Evolutionary conservation across 495 filamentous ascomycete species (phyloP).

Genomic region (Coniosporium apollinis): DNA sequence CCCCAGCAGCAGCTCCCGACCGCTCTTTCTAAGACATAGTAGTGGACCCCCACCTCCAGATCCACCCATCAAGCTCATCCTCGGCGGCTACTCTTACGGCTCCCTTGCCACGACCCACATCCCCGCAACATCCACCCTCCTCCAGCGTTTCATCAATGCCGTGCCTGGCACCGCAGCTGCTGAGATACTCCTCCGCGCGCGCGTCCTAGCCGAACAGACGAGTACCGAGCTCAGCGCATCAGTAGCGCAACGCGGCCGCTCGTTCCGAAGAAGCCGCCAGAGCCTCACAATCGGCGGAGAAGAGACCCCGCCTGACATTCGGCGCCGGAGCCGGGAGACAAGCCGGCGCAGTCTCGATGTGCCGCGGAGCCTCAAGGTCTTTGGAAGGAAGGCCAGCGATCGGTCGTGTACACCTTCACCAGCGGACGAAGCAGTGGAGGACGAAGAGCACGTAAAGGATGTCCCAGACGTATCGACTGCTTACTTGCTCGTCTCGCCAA

Average conservation of each 20-base stretch:
- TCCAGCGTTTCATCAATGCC: conserved; percentile 38
- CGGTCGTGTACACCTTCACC: too few relatives aligned
- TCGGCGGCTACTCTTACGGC: conserved; percentile 87
- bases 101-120: conserved; percentile 61
- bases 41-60: background rate
- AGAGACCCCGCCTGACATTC: conserved; percentile 15
- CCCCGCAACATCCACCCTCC: conserved; percentile 40
- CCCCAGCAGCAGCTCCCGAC: background rate
- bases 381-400: conserved; percentile 20
- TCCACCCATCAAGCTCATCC: conserved; percentile 28
- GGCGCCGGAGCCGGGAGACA: conserved; percentile 16
- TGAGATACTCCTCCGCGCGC: conserved; percentile 51
- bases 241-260: background rate
- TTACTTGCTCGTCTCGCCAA: conserved; percentile 71
- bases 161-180: conserved; percentile 35
- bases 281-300: conserved; percentile 20
- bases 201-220: conserved; percentile 39
- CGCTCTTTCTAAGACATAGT: too few relatives aligned
- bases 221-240: conserved; percentile 17
- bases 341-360: conserved; percentile 12
- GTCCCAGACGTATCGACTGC: conserved; percentile 24
- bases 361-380: background rate
- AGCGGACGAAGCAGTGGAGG: too few relatives aligned
- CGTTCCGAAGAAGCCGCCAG: conserved; percentile 1
- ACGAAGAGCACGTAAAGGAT: conserved; percentile 22